Evolutionary conservation across 169 alveolate genomes (phyloP), one percentile per base, ranked within the genome.

Genomic region (Besnoitia besnoiti): DNA sequence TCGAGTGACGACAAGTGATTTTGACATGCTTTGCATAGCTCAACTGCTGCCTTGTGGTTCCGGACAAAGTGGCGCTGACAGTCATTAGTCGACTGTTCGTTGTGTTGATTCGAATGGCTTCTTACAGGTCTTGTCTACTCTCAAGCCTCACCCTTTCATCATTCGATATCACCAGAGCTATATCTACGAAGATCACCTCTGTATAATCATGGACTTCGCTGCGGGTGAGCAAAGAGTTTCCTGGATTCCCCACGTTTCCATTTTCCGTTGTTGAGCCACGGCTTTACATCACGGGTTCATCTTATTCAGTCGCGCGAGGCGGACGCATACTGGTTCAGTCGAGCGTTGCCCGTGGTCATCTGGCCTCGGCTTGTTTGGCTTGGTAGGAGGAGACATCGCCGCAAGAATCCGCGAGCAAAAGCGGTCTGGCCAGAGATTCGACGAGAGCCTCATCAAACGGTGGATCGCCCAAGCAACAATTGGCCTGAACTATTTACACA

Each of bases 121-220:
- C n/a, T 55, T 55, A 0, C 50, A 92, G 95, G 93, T 92, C 47
- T 62, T 92, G n/a, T 84, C 95, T 5, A 50, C 91, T 61, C 85
- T 92, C 10, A 82, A 82, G 35, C 90, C 95, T 5, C 99, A 98
- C 93, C 99, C 99, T 4, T 97, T 96, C 91, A 97, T 98, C 89
- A 97, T 98, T 50, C 96, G 98, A 24, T 98, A 97, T 90, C 93
- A 97, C 92, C 98, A 97, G 93, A 96, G 98, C 37, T 98, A 97
- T 91, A 97, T 98, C 95, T 98, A 97, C 84, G 96, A 97, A 85
- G 93, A 95, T 90, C 96, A 97, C 85, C 94, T 97, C 46, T 97
- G 98, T 93, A 97, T 97, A 40, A 97, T 97, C n/a, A 97, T 97
- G 98, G 99, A 97, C 93, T 97, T 95, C 93, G 98, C 98, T 0